Base-by-base conservation (phyloP, 2,329 filamentous ascomycete species). In the Colletotrichum lentis region DNA sequence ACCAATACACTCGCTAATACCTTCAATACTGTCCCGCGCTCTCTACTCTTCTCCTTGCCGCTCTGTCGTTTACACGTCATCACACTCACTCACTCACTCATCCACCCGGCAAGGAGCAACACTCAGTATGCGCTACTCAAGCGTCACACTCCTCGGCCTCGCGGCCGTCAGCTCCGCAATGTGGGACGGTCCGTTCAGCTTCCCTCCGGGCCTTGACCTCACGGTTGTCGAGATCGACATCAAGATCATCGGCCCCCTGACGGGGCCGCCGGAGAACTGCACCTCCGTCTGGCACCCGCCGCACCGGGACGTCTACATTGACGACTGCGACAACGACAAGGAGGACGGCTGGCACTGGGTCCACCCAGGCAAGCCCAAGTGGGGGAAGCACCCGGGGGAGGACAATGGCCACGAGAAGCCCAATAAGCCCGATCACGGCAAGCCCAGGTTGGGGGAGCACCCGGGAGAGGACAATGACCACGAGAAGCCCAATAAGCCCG, bases 231-330 rank as follows among this genome's bases (percentile, higher is more conserved):
- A 68, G 49, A 65, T 68, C 49, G 65, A 44, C 54, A 52, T 68
- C 62, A 67, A 69, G 57, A 64, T 63, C 10, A 52, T 70, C 54
- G 73, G 73, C 70, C 76, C 76, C 53, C 39, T 41, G 2, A 14
- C 37, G n/a, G 65, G 55, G 2, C 77, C 78, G 11, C 69, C 73
- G 14, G 35, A 68, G 1, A 76, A 69, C 69, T 73, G 72, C 72
- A 72, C 63, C 70, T 71, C 76, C 71, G 65, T 76, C 71, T 80
- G 76, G 76, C 79, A 81, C 72, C 78, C 79, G 56, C 66, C 77
- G 14, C 79, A 81, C 73, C 70, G 73, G 35, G 73, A 73, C 43
- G 72, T 79, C 63, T 70, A 72, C 71, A 80, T 80, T 35, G 78
- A 80, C 61, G 74, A 72, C 66, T 80, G 79, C 67, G 76, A 80